Conservation (phyloP, 192 early-diverging fungal species). For the Coemansia sp. region DNA sequence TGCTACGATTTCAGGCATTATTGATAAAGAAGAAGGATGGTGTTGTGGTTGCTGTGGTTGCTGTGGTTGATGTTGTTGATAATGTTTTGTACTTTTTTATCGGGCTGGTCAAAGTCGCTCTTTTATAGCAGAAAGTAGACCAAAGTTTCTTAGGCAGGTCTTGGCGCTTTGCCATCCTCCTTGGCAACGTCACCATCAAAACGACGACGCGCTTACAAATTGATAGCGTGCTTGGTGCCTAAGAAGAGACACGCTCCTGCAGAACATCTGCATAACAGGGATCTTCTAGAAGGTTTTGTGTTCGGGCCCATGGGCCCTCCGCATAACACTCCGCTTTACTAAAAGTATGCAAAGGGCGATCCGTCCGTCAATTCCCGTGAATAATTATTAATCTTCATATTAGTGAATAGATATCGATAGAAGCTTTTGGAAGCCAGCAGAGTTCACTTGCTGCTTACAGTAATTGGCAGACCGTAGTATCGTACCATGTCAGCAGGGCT, state of each 20-base stretch:
- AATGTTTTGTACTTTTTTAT: background rate
- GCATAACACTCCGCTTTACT: background rate
- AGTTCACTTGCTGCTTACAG: background rate
- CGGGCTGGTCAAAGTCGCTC: background rate
- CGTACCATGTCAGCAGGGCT: background rate
- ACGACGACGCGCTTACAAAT: background rate
- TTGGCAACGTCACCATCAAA: background rate
- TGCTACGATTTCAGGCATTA: slow-evolving; percentile 30
- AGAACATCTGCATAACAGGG: background rate
- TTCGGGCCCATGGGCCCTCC: background rate
- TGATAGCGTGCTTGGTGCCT: background rate
- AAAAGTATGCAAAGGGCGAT: background rate
- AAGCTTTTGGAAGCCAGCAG: background rate
- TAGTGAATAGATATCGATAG: background rate
- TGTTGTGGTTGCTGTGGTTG: background rate
- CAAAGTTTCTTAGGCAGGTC: background rate
- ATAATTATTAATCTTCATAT: background rate
- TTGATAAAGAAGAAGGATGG: background rate
- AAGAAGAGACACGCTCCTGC: background rate
- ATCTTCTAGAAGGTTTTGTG: background rate
- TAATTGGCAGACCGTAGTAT: background rate
- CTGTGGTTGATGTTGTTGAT: background rate
- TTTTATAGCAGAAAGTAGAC: slow-evolving; percentile 1
- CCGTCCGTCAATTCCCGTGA: background rate
- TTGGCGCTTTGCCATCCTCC: background rate